Evolutionary conservation across 208 protist species (phyloP), one percentile per base, ranked within the genome.

Genomic region (Acanthamoeba divionensis): DNA sequence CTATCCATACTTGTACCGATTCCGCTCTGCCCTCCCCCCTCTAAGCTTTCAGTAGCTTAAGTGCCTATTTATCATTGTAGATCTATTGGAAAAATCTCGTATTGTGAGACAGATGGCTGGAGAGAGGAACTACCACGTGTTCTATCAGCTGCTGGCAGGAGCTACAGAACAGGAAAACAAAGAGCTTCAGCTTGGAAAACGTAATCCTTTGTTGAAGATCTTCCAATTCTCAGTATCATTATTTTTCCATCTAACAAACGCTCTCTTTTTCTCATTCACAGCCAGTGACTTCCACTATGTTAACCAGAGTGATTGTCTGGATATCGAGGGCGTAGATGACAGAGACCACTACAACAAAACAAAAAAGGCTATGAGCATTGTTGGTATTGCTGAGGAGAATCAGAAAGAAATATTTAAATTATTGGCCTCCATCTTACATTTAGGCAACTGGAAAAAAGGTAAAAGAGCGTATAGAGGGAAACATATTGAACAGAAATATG

Each of bases 361-460:
- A 15, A 60, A 24, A 4, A 62, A 93, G 29, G 93, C 98, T 26
- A 98, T 99, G 97, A 54, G 92, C 10, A n/a, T 87, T 12, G 77
- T 44, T 0, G 77, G 77, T 24, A 62, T 87, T 33, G 9, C n/a
- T 0, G 52, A 41, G 7, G 79, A 93, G 10, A 92, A 94, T 12
- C 73, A 91, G 41, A 36, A 50, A 18, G 82, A 65, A 26, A 89
- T 95, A 8, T 94, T 91, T 48, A 50, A 54, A 60, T 52, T 96
- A 1, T 9, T 97, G 0, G 93, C 95, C 26, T 86, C 91, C 21
- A 75, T 97, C 36, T 77, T 97, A 12, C 95, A 96, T 54, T 48
- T 97, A 15, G 96, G 96, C 67, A 96, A 97, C 85, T 66, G 95
- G 18, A 55, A 93, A 41, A 86, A 86, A 41, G 33, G 77, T 67